Evolutionary conservation across 1,284 basidiomycete genomes (phyloP).

Genomic region (Vanrija sp.): DNA sequence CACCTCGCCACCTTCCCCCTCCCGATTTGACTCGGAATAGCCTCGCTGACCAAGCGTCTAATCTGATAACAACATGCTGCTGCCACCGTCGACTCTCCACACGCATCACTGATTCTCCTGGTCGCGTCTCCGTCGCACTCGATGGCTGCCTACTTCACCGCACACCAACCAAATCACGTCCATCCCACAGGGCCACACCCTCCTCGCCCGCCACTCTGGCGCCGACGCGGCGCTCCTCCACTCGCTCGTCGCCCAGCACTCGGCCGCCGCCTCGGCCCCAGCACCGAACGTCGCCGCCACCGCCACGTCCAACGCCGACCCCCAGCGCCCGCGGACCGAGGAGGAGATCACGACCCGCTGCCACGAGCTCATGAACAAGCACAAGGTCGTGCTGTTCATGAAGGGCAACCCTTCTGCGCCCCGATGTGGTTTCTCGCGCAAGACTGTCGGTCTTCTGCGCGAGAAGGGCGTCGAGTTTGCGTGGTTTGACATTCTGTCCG

Average conservation of each 20-base stretch:
- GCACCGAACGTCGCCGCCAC: conserved; percentile 41
- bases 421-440: conserved; percentile 76
- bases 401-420: conserved; percentile 86
- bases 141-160: too few relatives aligned
- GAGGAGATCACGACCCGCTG: conserved; percentile 52
- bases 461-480: conserved; percentile 62
- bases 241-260: conserved; percentile 60
- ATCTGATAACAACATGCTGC: not conserved
- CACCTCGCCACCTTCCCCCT: not conserved
- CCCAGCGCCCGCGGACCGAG: conserved; percentile 39
- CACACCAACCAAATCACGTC: too few relatives aligned
- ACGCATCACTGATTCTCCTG: too few relatives aligned
- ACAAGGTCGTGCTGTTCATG: conserved; percentile 82
- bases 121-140: too few relatives aligned
- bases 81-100: not conserved
- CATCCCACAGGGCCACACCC: conserved; percentile 71
- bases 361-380: conserved; percentile 59
- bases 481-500: conserved; percentile 69
- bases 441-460: conserved; percentile 62
- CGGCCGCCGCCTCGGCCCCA: conserved; percentile 41
- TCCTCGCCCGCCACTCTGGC: conserved; percentile 75
- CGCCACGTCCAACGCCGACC: conserved; percentile 29
- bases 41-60: not conserved
- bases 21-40: not conserved
- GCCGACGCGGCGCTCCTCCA: conserved; percentile 73